These are phyloP conservation scores for Alternaria sp. DNA, from an alignment of 2,329 filamentous ascomycete genomes.

Conservation along the genomic window DNA sequence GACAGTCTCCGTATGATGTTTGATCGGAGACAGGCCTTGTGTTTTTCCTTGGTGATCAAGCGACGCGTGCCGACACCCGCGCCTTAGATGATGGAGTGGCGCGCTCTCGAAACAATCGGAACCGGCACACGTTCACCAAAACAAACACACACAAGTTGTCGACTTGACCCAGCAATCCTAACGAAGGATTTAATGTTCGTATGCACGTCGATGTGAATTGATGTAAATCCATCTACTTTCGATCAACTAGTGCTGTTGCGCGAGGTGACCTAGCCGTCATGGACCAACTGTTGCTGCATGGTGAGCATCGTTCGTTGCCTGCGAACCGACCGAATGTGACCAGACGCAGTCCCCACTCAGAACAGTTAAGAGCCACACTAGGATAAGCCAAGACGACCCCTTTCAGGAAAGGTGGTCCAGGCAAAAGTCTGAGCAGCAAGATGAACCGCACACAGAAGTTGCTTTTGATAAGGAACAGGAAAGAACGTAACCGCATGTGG, in stretches of 20 bases:
- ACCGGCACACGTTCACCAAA: neutral
- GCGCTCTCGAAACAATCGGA: slow-evolving; percentile 12
- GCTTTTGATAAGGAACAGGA: slow-evolving; percentile 25
- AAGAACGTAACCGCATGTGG: slow-evolving; percentile 29
- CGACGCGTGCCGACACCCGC: slow-evolving; percentile 16
- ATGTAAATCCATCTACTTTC: neutral
- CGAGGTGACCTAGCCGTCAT: slow-evolving; percentile 10
- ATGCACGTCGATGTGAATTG: neutral
- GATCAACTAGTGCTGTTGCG: slow-evolving; percentile 12
- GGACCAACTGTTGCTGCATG: slow-evolving; percentile 17
- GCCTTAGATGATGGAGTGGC: slow-evolving; percentile 7
- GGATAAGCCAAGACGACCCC: slow-evolving; percentile 19
- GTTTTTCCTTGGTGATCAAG: slow-evolving; percentile 32
- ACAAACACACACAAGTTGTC: neutral
- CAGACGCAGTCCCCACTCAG: slow-evolving; percentile 20
- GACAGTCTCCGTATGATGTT: slow-evolving; percentile 14
- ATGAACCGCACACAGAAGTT: slow-evolving; percentile 18
- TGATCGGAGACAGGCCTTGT: slow-evolving; percentile 9
- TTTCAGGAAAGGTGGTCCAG: slow-evolving; percentile 23
- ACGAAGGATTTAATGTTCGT: slow-evolving; percentile 1
- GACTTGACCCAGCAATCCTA: neutral
- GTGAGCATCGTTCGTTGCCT: slow-evolving; percentile 19
- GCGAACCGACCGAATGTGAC: slow-evolving; percentile 31
- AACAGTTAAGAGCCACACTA: slow-evolving; percentile 14
- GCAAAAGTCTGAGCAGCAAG: slow-evolving; percentile 21